These are phyloP conservation scores for Pseudogymnoascus sp. DNA, from an alignment of 2,329 filamentous ascomycete species.

Conservation along the genomic window DNA sequence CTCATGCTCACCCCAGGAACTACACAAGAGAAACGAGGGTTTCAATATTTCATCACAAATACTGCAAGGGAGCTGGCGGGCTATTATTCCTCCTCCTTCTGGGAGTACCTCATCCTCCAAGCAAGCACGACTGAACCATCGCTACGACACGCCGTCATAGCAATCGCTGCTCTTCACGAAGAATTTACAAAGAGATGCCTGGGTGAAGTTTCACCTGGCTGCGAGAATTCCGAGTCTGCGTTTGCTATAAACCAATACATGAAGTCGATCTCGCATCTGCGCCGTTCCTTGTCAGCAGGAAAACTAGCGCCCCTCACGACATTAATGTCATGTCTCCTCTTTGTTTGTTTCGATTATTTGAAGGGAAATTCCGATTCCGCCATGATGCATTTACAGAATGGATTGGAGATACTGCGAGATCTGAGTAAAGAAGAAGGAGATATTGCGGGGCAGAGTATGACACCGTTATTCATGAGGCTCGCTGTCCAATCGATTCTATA, in stretches of 20 bases:
- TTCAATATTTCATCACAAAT: slow-evolving; percentile 22
- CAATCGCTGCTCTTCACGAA: slow-evolving; percentile 25
- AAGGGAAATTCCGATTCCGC: slow-evolving; percentile 23
- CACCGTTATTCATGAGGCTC: slow-evolving; percentile 22
- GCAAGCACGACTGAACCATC: slow-evolving; percentile 20
- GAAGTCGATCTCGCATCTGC: slow-evolving; percentile 23
- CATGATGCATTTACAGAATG: slow-evolving; percentile 24
- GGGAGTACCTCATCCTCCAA: slow-evolving; percentile 24
- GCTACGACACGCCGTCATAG: slow-evolving; percentile 25
- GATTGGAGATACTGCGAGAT: slow-evolving; percentile 18
- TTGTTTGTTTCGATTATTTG: slow-evolving; percentile 25
- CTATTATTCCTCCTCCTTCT: slow-evolving; percentile 22
- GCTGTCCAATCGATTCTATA: slow-evolving; percentile 24
- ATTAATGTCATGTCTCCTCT: slow-evolving; percentile 25
- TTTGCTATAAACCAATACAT: slow-evolving; percentile 25
- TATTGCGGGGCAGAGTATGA: slow-evolving; percentile 20
- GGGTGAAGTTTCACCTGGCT: not conserved
- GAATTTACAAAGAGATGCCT: slow-evolving; percentile 18
- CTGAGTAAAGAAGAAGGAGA: slow-evolving; percentile 12
- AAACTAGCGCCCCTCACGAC: slow-evolving; percentile 20
- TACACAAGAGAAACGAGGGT: slow-evolving; percentile 21
- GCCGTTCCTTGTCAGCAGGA: slow-evolving; percentile 18
- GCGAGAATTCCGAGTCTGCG: not conserved
- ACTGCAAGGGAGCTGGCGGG: slow-evolving; percentile 23
- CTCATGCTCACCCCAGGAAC: slow-evolving; percentile 16